phyloP scores from a whole-genome alignment of 371 early-diverging fungal genomes.

The Antonospora locustae region DNA sequence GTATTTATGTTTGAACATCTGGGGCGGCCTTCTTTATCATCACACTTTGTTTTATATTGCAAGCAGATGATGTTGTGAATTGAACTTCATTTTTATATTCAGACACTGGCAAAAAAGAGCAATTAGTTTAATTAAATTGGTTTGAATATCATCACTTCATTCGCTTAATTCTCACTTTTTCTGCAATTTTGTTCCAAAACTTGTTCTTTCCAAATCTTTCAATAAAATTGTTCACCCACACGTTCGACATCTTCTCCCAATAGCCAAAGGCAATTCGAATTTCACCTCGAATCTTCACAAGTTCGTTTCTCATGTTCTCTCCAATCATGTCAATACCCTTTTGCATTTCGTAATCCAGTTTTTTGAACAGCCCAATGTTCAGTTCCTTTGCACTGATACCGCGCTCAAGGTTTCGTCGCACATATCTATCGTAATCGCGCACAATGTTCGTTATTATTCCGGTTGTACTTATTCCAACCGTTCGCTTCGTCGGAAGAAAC shows the following conservation, averaged over 20 bases:
- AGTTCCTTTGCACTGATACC: conserved; percentile 75
- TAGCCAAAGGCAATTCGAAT: conserved; percentile 18
- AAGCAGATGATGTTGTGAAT: too few species aligned
- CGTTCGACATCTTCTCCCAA: conserved; percentile 32
- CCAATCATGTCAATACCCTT: conserved; percentile 28
- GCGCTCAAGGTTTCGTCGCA: conserved; percentile 73
- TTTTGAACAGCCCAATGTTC: conserved; percentile 54
- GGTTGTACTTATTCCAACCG: conserved; percentile 77
- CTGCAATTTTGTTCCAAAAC: background rate
- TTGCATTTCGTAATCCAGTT: conserved; percentile 31
- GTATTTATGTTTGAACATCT: too few species aligned
- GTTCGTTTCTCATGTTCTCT: conserved; percentile 15
- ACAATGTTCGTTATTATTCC: conserved; percentile 83
- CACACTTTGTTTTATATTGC: too few species aligned
- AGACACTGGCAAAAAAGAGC: too few species aligned
- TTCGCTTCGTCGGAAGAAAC: conserved; percentile 75
- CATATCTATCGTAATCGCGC: conserved; percentile 74
- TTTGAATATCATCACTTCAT: too few species aligned
- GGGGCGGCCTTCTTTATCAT: too few species aligned
- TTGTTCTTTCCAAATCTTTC: conserved; percentile 8
- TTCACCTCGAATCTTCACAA: conserved; percentile 30
- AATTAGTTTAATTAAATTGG: too few species aligned
- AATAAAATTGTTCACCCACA: conserved; percentile 18
- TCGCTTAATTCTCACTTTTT: too few species aligned
- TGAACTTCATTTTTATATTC: too few species aligned